Percentiles rank a stretch among this genome's conserved stretches.
Conservation (phyloP, 768 basidiomycete species). For the Hericium coralloides region DNA sequence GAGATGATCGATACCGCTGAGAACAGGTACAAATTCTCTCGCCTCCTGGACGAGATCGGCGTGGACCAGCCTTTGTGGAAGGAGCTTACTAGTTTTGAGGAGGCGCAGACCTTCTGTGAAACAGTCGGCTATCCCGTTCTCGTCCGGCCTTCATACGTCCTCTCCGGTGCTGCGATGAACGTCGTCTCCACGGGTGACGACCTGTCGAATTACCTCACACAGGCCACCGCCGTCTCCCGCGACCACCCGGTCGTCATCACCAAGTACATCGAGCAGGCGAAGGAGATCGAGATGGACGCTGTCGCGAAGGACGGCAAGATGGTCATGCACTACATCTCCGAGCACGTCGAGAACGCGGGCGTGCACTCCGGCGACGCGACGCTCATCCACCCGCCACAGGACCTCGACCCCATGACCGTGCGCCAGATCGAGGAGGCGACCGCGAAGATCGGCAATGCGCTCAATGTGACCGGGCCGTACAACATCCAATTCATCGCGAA, state of each 20-base stretch:
- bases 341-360: constrained; percentile 98
- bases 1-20: constrained; percentile 99
- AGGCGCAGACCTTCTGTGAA: constrained; percentile 83
- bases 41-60: constrained; percentile 93
- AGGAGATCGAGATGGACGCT: constrained; percentile 99
- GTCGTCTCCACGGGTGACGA: constrained; percentile 93
- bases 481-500: constrained; percentile 99
- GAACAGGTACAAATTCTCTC: constrained; percentile 99
- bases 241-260: constrained; percentile 97
- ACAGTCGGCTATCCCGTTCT: constrained; percentile 94
- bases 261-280: constrained; percentile 99
- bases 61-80: constrained; percentile 98
- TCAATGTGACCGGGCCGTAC: constrained; percentile 97
- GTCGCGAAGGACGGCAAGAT: constrained; percentile 95
- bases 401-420: constrained; percentile 94
- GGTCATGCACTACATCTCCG: constrained; percentile 99
- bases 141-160: constrained; percentile 94
- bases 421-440: constrained; percentile 95
- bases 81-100: constrained; percentile 86
- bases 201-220: constrained; percentile 83
- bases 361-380: constrained; percentile 99
- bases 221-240: constrained; percentile 92
- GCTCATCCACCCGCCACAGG: constrained; percentile 95
- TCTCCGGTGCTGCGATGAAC: constrained; percentile 99
- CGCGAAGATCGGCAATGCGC: constrained; percentile 92